A percentile compares a stretch with the other conserved stretches of the same genome.
These are phyloP conservation scores for Ophiostoma quercus DNA, from an alignment of 2,329 filamentous ascomycete genomes.

Conservation along the genomic window DNA sequence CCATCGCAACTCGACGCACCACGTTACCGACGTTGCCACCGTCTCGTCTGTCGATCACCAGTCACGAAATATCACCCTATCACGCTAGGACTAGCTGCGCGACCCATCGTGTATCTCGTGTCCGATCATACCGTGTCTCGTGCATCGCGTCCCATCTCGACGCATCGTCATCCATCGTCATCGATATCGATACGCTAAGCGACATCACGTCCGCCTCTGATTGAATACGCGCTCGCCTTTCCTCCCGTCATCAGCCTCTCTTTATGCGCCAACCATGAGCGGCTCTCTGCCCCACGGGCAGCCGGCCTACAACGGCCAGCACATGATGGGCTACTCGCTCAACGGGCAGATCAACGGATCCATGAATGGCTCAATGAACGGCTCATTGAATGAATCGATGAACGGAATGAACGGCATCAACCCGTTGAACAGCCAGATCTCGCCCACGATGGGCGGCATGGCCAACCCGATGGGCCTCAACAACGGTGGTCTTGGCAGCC, in stretches of 20 bases:
- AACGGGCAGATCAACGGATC: conserved; percentile 15
- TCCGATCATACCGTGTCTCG: conserved; percentile 7
- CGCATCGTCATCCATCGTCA: not conserved
- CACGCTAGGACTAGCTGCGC: conserved; percentile 5
- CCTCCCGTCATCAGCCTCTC: conserved; percentile 15
- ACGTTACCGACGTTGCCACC: not conserved
- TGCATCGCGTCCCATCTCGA: conserved; percentile 17
- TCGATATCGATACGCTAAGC: not conserved
- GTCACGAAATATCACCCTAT: not conserved
- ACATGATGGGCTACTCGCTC: conserved; percentile 27
- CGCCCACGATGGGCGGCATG: conserved; percentile 17
- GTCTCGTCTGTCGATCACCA: not conserved
- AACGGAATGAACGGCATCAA: conserved; percentile 9
- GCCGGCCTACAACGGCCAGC: conserved; percentile 38
- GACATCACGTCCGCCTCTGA: not conserved
- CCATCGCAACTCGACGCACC: not conserved
- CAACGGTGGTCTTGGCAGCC: conserved; percentile 15
- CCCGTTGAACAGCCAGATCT: conserved; percentile 19
- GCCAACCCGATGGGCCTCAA: conserved; percentile 15
- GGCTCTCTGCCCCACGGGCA: conserved; percentile 39
- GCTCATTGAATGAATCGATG: not conserved
- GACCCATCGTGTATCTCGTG: conserved; percentile 5
- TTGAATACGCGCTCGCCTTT: not conserved
- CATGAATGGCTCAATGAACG: conserved; percentile 11
- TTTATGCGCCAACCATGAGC: conserved; percentile 38